These are phyloP conservation scores for Candida insectorum DNA, from an alignment of 805 yeast genomes.

Conservation along the genomic window DNA sequence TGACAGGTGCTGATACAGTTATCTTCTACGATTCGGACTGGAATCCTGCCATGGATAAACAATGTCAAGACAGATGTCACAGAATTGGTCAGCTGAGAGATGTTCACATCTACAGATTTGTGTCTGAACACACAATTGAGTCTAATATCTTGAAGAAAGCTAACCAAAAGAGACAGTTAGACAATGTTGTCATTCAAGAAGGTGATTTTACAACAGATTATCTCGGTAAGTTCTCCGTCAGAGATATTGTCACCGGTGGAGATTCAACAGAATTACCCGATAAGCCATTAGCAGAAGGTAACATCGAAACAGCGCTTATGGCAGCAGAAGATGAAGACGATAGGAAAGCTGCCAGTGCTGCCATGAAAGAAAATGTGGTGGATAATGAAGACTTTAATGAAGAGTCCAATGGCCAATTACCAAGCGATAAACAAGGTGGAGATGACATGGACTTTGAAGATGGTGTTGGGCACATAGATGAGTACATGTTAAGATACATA, in stretches of 20 bases:
- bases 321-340: conserved; percentile 96
- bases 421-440: conserved; percentile 16
- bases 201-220: conserved; percentile 98
- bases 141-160: conserved; percentile 92
- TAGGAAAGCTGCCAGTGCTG: conserved; percentile 83
- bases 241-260: conserved; percentile 74
- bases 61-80: conserved; percentile 98
- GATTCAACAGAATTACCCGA: conserved; percentile 38
- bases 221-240: conserved; percentile 80
- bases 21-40: conserved; percentile 97
- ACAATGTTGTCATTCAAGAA: conserved; percentile 92
- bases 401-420: conserved; percentile 23
- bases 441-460: conserved; percentile 50
- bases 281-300: conserved; percentile 33
- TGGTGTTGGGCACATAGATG: conserved; percentile 82
- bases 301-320: conserved; percentile 63
- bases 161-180: conserved; percentile 89
- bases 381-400: conserved; percentile 86
- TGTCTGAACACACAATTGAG: conserved; percentile 93
- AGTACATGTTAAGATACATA: conserved; percentile 89
- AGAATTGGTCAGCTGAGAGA: conserved; percentile 98
- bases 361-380: conserved; percentile 78
- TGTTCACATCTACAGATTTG: conserved; percentile 95
- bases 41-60: conserved; percentile 99
- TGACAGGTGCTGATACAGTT: conserved; percentile 98